These are phyloP conservation scores for Boletellus sp. DNA, from an alignment of 768 basidiomycete genomes.

Conservation along the genomic window DNA sequence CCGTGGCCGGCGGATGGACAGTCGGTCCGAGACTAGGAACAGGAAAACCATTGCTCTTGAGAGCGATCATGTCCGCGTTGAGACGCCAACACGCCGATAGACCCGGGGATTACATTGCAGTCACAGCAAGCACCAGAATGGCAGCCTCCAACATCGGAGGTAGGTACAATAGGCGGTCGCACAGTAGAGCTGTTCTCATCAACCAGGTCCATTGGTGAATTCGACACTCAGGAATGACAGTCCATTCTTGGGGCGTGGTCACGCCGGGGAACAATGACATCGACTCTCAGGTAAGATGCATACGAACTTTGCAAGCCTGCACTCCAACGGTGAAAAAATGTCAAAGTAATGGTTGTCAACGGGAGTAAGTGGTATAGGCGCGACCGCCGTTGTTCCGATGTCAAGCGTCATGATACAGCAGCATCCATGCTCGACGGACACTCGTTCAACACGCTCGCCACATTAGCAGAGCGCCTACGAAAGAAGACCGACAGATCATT, in stretches of 20 bases:
- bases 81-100: constrained; percentile 34
- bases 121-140: constrained; percentile 44
- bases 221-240: constrained; percentile 43
- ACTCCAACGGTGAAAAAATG: constrained; percentile 52
- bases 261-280: constrained; percentile 42
- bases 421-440: constrained; percentile 71
- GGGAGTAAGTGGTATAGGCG: constrained; percentile 43
- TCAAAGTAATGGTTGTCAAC: constrained; percentile 60
- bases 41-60: constrained; percentile 58
- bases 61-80: constrained; percentile 53
- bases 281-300: constrained; percentile 45
- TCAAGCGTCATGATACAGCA: constrained; percentile 16
- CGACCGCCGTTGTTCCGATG: neutral
- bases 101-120: constrained; percentile 37
- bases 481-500: constrained; percentile 51
- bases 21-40: constrained; percentile 40
- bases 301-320: constrained; percentile 54
- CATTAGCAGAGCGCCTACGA: constrained; percentile 48
- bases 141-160: constrained; percentile 52
- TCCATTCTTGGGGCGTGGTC: constrained; percentile 61
- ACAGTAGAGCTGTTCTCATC: neutral
- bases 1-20: neutral
- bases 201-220: neutral
- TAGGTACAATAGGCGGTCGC: neutral
- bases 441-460: constrained; percentile 56